These are phyloP conservation scores for Bretschneidera sinensis DNA, from an alignment of 345 rosid genomes.

Conservation along the genomic window DNA sequence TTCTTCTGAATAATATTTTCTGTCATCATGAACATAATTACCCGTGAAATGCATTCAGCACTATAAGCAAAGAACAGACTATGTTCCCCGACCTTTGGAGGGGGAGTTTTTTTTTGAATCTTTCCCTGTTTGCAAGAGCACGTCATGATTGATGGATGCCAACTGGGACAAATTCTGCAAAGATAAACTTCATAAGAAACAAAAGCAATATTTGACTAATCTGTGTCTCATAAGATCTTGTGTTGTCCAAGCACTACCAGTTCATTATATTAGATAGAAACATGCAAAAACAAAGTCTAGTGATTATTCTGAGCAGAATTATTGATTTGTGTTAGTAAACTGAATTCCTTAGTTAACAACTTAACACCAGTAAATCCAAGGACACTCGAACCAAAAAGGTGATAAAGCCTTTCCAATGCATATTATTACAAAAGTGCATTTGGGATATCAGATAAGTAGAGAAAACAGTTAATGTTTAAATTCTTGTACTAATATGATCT, in stretches of 20 bases:
- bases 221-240: too few species aligned
- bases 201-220: neutral
- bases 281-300: neutral
- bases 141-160: slow-evolving; percentile 76
- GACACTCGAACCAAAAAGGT: too few species aligned
- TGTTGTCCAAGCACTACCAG: too few species aligned
- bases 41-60: neutral
- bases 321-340: too few species aligned
- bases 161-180: slow-evolving; percentile 77
- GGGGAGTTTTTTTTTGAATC: slow-evolving; percentile 53
- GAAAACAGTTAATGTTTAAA: too few species aligned
- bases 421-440: too few species aligned
- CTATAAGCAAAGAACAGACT: slow-evolving; percentile 22
- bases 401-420: too few species aligned
- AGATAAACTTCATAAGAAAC: neutral
- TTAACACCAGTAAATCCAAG: too few species aligned
- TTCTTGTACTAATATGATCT: neutral
- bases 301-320: too few species aligned
- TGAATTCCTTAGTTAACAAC: too few species aligned
- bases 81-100: slow-evolving; percentile 32
- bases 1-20: too few species aligned
- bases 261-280: neutral
- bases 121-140: slow-evolving; percentile 53
- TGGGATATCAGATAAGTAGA: too few species aligned
- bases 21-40: neutral